phyloP scores from a whole-genome alignment of 495 filamentous ascomycete species.

The Platismatia glauca region DNA sequence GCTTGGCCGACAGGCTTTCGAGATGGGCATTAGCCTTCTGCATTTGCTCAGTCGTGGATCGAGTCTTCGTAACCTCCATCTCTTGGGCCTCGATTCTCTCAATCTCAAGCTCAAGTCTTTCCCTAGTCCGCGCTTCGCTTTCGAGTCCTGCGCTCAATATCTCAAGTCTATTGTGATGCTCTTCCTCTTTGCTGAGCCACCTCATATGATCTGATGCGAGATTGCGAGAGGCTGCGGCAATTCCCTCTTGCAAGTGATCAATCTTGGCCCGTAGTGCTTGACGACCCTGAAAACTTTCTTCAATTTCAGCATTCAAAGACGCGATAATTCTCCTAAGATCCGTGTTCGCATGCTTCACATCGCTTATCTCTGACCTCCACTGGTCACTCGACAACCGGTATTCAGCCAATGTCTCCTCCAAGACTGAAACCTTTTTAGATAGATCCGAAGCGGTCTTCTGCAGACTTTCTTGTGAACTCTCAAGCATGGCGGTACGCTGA shows the following conservation, averaged over 20 bases:
- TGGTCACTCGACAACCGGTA: conserved; percentile 48
- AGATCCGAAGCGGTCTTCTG: conserved; percentile 58
- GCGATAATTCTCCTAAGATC: conserved; percentile 56
- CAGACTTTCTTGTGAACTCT: conserved; percentile 53
- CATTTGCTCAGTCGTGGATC: conserved; percentile 44
- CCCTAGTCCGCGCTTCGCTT: conserved; percentile 65
- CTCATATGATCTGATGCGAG: conserved; percentile 71
- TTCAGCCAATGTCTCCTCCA: conserved; percentile 53
- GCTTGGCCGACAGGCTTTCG: conserved; percentile 51
- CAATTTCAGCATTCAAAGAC: conserved; percentile 61
- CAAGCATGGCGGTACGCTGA: conserved; percentile 53
- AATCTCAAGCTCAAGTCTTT: conserved; percentile 73
- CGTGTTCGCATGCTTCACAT: conserved; percentile 46
- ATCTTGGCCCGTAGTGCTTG: conserved; percentile 73
- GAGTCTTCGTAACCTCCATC: conserved; percentile 52
- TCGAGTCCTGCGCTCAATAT: conserved; percentile 68
- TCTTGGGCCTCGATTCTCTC: conserved; percentile 66
- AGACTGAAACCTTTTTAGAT: conserved; percentile 45
- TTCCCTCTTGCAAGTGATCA: conserved; percentile 72
- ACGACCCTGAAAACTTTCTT: conserved; percentile 72
- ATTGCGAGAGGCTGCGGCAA: conserved; percentile 65
- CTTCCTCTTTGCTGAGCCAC: conserved; percentile 63
- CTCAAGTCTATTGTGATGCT: conserved; percentile 64
- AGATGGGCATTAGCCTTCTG: conserved; percentile 50
- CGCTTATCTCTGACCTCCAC: conserved; percentile 47